A percentile compares a stretch with the other conserved stretches of the same genome.
phyloP scores from a whole-genome alignment of 2,329 filamentous ascomycete species.

The Beauveria sp. region DNA sequence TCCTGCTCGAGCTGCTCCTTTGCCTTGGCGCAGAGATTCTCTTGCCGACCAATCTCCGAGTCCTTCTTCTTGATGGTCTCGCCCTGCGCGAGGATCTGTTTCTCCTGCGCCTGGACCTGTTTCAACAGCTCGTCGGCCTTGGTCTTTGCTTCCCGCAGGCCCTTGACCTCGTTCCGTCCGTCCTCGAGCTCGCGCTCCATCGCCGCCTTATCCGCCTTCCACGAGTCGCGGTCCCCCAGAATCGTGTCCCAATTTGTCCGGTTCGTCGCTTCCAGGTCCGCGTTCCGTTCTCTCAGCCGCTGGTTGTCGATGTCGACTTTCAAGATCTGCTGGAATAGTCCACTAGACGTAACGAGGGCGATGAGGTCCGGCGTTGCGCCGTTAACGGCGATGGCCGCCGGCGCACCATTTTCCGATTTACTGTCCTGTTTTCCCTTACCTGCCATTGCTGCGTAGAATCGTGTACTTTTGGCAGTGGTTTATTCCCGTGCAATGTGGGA shows the following conservation, averaged over 20 bases:
- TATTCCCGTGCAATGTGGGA: too few species aligned
- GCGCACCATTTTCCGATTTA: background rate
- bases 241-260: background rate
- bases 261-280: background rate
- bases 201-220: background rate
- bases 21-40: background rate
- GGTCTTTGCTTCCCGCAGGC: background rate
- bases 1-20: background rate
- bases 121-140: background rate
- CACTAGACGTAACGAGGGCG: background rate
- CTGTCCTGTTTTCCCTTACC: background rate
- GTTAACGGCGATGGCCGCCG: background rate
- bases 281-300: background rate
- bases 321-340: background rate
- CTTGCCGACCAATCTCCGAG: background rate
- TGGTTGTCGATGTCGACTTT: background rate
- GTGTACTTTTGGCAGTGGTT: background rate
- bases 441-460: background rate
- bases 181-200: background rate
- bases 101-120: background rate
- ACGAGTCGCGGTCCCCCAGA: background rate
- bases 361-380: background rate
- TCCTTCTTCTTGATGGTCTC: background rate
- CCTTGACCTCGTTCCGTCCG: background rate
- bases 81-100: background rate